Base-by-base conservation (phyloP, 441 rosid genomes). In the Erodium trifolium region DNA sequence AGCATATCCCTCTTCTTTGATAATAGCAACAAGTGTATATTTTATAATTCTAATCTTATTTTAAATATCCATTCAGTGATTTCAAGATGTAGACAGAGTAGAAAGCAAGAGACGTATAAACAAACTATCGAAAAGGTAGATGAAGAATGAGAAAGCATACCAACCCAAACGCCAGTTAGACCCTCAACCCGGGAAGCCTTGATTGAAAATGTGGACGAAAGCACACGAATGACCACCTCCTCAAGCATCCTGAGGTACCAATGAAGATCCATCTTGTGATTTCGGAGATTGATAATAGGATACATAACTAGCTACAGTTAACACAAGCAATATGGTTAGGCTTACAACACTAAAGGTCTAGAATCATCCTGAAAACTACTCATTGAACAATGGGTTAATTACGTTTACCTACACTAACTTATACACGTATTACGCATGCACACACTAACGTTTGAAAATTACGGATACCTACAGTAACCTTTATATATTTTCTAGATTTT, bases 261-360 rank as follows among this genome's bases (percentile, higher is more conserved):
- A 82, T 91, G 93, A 76, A 93, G 95, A 84, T 87, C 97, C 93
- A 84, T 91, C 88, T 86, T 81, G 89, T 88, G 97, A 74, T 91
- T 91, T 70, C 91, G 78, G 14, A 93, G 86, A 77, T 88, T 86
- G 80, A 91, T 76, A 71, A 93, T 86, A 67, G 97, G 96, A 77
- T 91, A 89, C 91, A 89, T 82, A 71, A 88, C 89, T 16, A 93
- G 81, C 98, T 91, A 79, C 83, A 86, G 31, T 60, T 35, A 69
- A 75, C 59, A 12, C 10, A 67, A 17, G 17, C 64, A 70, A 6
- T 13, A 64, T 29, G 47, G 79, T 81, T 75, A 75, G 81, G 17
- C n/a, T 31, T n/a, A 45, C 47, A 19, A 63, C 17, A 18, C 37
- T 31, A 27, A 69, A 63, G 14, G 70, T 43, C 47, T 14, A n/a